Evolutionary conservation across 805 yeast species (phyloP).

Genomic region (Debaryomyces maramus): DNA sequence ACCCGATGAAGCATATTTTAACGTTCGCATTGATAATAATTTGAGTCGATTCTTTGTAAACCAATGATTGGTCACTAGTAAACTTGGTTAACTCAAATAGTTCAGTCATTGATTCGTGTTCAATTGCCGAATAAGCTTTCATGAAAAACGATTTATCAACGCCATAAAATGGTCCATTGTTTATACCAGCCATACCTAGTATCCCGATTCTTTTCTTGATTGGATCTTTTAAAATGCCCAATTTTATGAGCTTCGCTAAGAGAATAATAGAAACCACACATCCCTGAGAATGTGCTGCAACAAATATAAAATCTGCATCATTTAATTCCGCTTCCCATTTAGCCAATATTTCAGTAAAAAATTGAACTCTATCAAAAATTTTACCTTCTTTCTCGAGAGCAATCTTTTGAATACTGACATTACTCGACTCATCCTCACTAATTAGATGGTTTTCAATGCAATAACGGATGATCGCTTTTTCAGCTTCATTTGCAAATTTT

Average conservation of each 20-base stretch:
- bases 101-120: slow-evolving; percentile 82
- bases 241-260: slow-evolving; percentile 68
- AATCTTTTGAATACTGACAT: slow-evolving; percentile 70
- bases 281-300: slow-evolving; percentile 96
- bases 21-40: slow-evolving; percentile 67
- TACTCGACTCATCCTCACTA: slow-evolving; percentile 29
- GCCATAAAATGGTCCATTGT: slow-evolving; percentile 92
- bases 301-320: slow-evolving; percentile 80
- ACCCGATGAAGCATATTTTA: slow-evolving; percentile 80
- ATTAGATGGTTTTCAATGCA: slow-evolving; percentile 48
- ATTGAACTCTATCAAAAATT: slow-evolving; percentile 80
- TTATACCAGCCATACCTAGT: slow-evolving; percentile 93
- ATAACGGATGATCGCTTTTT: slow-evolving; percentile 63
- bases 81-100: slow-evolving; percentile 84
- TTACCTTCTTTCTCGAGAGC: slow-evolving; percentile 95
- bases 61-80: slow-evolving; percentile 68
- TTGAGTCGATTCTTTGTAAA: slow-evolving; percentile 65
- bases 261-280: slow-evolving; percentile 85
- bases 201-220: slow-evolving; percentile 57
- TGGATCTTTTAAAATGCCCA: slow-evolving; percentile 45
- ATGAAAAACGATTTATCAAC: slow-evolving; percentile 80
- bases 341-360: slow-evolving; percentile 67
- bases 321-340: slow-evolving; percentile 62
- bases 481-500: slow-evolving; percentile 89
- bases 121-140: slow-evolving; percentile 87